Evolutionary conservation across 257 asterid species (phyloP), one percentile per base, ranked within the genome.

Genomic region (Catharanthus roseus): DNA sequence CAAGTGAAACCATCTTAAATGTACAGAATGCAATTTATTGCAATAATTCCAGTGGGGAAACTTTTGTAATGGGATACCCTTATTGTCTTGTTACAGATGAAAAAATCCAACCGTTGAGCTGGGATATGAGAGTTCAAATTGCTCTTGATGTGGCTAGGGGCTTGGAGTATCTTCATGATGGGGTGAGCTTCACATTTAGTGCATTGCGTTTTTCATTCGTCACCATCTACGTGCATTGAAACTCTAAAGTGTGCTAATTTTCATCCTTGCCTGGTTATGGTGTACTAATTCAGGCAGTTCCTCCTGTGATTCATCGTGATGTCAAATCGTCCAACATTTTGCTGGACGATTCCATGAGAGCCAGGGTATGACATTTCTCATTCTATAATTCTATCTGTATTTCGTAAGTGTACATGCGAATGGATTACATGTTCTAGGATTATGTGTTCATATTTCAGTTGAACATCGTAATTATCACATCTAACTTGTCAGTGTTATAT

Each of bases 101-200:
- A 72, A 79, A 82, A 65, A 76, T 80, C 69, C 89, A 82, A 79
- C 81, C 86, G 4, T 76, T 93, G 83, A 75, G 74, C 78, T 90
- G 98, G 98, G 88, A 82, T 18, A 72, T 87, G 70, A 78, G 97
- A 77, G 85, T 90, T 77, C 93, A 89, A 83, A 86, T 91, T 81
- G 96, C 98, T 75, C 91, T 93, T 63, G 98, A 93, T 74, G 96
- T 93, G 75, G 95, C 98, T 41, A 81, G 98, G 84, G 98, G 98
- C 75, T 81, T 90, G 86, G 98, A 93, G 77, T 93, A 93, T 90
- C 98, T 93, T 78, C 98, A 90, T 71, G 97, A 93, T 61, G 98
- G 98, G 81, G 97, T 93, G 87, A 85, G 87, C 54, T 72, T 45
- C 12, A 33, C 51, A 34, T 26, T 39, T 74, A 44, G 28, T 54